Conservation (phyloP, 2,329 filamentous ascomycete species). For the Venturia effusa region DNA sequence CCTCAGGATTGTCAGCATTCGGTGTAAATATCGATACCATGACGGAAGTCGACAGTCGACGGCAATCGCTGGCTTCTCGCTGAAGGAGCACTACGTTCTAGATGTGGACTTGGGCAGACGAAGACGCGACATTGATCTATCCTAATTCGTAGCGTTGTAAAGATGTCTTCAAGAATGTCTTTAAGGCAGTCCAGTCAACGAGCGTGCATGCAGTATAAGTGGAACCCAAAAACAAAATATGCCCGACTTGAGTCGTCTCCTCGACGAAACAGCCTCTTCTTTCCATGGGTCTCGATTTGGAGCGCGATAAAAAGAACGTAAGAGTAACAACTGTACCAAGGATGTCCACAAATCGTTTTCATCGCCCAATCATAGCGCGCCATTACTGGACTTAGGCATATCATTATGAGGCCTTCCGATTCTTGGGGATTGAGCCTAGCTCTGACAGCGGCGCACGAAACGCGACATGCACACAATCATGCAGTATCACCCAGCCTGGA, state of each 20-base stretch:
- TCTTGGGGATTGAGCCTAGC: not conserved
- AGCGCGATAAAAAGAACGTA: not conserved
- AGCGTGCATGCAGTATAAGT: not conserved
- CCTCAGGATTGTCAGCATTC: not conserved
- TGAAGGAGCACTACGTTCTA: not conserved
- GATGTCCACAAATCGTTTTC: not conserved
- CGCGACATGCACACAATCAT: not conserved
- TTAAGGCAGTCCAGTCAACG: not conserved
- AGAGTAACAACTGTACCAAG: not conserved
- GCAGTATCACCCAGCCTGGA: not conserved
- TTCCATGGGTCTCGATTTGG: not conserved
- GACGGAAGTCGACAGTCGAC: not conserved
- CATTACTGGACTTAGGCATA: not conserved
- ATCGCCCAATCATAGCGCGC: not conserved
- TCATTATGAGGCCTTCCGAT: not conserved
- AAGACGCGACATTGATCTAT: not conserved
- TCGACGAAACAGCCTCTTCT: not conserved
- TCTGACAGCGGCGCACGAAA: not conserved
- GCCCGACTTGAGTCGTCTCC: not conserved
- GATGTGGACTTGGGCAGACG: not conserved
- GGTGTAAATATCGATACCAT: not conserved
- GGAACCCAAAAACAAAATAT: not conserved
- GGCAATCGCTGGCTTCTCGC: not conserved
- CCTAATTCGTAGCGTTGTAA: not conserved
- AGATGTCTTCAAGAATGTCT: not conserved